Evolutionary conservation across 495 filamentous ascomycete genomes (phyloP).

Genomic region (Penicillium turbatum): DNA sequence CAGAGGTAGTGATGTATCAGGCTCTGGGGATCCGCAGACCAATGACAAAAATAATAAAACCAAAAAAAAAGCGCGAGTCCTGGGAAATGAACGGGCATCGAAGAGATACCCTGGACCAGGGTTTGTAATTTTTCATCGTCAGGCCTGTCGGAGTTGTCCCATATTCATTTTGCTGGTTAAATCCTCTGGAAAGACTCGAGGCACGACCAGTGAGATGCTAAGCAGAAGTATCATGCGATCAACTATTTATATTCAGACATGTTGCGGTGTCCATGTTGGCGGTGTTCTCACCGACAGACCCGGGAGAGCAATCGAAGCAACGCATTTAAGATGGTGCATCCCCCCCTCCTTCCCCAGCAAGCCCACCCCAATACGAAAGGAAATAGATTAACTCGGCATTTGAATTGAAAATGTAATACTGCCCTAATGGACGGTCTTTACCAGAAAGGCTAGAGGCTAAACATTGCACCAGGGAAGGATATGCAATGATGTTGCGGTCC

Average conservation of each 20-base stretch:
- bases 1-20: slow-evolving; percentile 32
- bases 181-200: slow-evolving; percentile 21
- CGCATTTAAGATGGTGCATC: not conserved
- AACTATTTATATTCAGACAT: slow-evolving; percentile 25
- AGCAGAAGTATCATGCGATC: slow-evolving; percentile 33
- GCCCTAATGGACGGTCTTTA: slow-evolving; percentile 7
- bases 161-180: slow-evolving; percentile 5
- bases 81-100: slow-evolving; percentile 15
- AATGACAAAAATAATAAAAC: slow-evolving; percentile 21
- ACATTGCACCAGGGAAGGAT: slow-evolving; percentile 13
- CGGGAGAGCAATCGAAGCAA: slow-evolving; percentile 7
- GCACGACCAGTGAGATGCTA: slow-evolving; percentile 25
- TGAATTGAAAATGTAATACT: slow-evolving; percentile 2
- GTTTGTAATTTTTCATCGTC: slow-evolving; percentile 14
- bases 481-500: slow-evolving; percentile 19
- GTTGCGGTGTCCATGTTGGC: slow-evolving; percentile 25
- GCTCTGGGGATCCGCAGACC: slow-evolving; percentile 30
- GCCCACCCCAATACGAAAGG: slow-evolving; percentile 2
- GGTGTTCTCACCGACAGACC: slow-evolving; percentile 32
- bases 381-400: not conserved
- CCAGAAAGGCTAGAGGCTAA: slow-evolving; percentile 4
- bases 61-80: slow-evolving; percentile 4
- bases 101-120: slow-evolving; percentile 15
- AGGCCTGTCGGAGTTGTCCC: slow-evolving; percentile 30
- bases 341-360: too few species aligned